These are phyloP conservation scores for Aspergillus caelatus DNA, from an alignment of 2,329 filamentous ascomycete genomes.

Conservation along the genomic window DNA sequence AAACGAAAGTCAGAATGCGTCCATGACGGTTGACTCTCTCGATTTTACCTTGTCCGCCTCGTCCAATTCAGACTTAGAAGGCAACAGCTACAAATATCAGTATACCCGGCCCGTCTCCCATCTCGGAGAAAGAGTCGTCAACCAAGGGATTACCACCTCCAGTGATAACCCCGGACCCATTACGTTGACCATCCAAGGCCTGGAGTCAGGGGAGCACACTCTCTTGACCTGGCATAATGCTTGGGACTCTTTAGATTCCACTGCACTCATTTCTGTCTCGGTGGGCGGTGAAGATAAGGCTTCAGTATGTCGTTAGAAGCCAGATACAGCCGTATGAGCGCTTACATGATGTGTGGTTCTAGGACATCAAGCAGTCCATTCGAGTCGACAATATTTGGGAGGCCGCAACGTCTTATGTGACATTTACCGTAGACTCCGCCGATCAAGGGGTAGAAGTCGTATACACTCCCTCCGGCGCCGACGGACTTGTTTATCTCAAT, in stretches of 20 bases:
- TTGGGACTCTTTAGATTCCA: slow-evolving; percentile 4
- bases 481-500: slow-evolving; percentile 10
- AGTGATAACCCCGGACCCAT: slow-evolving; percentile 8
- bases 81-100: slow-evolving; percentile 15
- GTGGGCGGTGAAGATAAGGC: slow-evolving; percentile 5
- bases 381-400: slow-evolving; percentile 16
- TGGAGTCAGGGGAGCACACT: slow-evolving; percentile 11
- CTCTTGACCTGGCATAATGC: slow-evolving; percentile 15
- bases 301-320: background rate
- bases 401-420: slow-evolving; percentile 10
- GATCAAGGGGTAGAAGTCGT: slow-evolving; percentile 4
- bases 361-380: slow-evolving; percentile 3
- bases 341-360: background rate
- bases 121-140: slow-evolving; percentile 15
- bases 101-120: slow-evolving; percentile 13
- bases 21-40: background rate
- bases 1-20: slow-evolving; percentile 8
- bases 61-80: slow-evolving; percentile 9
- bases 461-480: slow-evolving; percentile 6
- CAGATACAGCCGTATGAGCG: background rate
- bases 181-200: slow-evolving; percentile 1
- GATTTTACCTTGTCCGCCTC: slow-evolving; percentile 6
- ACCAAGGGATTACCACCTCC: slow-evolving; percentile 9
- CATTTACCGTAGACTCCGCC: slow-evolving; percentile 4
- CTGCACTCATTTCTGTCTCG: background rate